phyloP scores from a whole-genome alignment of 2,329 filamentous ascomycete species.

The Fusarium coffeatum region DNA sequence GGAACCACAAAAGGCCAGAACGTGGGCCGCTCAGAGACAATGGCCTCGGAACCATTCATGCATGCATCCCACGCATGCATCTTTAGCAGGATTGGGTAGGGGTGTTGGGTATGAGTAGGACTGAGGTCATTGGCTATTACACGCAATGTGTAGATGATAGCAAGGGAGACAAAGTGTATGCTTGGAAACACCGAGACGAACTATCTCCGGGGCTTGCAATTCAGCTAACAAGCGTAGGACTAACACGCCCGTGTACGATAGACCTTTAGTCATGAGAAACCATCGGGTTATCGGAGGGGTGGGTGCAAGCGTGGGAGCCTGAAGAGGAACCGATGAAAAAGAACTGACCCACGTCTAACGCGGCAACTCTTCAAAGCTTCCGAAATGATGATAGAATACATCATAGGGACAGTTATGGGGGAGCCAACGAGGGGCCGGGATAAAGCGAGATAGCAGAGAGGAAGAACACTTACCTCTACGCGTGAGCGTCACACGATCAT shows the following conservation, averaged over 20 bases:
- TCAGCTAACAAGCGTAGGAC: slow-evolving; percentile 29
- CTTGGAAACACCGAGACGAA: neutral
- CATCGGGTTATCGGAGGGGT: slow-evolving; percentile 26
- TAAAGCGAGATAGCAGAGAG: slow-evolving; percentile 1
- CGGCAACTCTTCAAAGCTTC: slow-evolving; percentile 15
- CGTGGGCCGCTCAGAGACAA: slow-evolving; percentile 16
- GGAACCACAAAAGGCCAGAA: slow-evolving; percentile 32
- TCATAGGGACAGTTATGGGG: neutral
- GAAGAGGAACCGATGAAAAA: slow-evolving; percentile 29
- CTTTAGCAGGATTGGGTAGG: slow-evolving; percentile 18
- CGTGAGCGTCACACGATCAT: neutral
- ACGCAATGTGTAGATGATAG: neutral
- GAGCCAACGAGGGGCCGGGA: neutral
- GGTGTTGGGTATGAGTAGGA: neutral
- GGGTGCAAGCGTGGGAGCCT: slow-evolving; percentile 26
- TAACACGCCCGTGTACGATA: slow-evolving; percentile 24
- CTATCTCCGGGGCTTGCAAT: neutral
- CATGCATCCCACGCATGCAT: slow-evolving; percentile 48
- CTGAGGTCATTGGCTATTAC: slow-evolving; percentile 7
- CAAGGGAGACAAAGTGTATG: slow-evolving; percentile 1
- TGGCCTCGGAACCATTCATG: slow-evolving; percentile 33
- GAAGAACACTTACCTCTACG: slow-evolving; percentile 17
- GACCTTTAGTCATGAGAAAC: slow-evolving; percentile 45
- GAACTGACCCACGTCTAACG: slow-evolving; percentile 36
- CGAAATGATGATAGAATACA: neutral